Evolutionary conservation across 352 stramenopile species (phyloP).

Genomic region (Pythium sukuiense): DNA sequence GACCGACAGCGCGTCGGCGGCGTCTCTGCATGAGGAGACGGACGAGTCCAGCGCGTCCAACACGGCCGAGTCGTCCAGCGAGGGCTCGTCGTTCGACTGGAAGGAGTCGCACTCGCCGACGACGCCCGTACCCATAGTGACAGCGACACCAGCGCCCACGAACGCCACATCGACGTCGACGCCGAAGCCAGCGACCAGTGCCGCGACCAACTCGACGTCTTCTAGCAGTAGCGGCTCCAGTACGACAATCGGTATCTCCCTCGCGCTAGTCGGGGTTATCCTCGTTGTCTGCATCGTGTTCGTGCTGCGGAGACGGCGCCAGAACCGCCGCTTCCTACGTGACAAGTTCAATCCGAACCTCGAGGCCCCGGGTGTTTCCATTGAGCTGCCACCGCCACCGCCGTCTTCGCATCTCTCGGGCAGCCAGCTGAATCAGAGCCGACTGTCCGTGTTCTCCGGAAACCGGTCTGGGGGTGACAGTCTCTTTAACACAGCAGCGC

Average conservation of each 20-base stretch:
- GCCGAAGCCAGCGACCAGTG: neutral
- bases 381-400: slow-evolving; percentile 24
- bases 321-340: slow-evolving; percentile 6
- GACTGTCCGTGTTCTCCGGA: slow-evolving; percentile 20
- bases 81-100: slow-evolving; percentile 4
- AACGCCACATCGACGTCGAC: slow-evolving; percentile 5
- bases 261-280: slow-evolving; percentile 18
- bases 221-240: slow-evolving; percentile 1
- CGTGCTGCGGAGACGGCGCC: slow-evolving; percentile 1
- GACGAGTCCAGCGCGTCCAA: neutral
- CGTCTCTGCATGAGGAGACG: neutral
- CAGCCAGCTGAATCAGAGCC: slow-evolving; percentile 17
- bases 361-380: slow-evolving; percentile 21
- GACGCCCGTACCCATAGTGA: neutral
- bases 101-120: neutral
- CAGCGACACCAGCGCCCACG: slow-evolving; percentile 1
- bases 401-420: slow-evolving; percentile 19
- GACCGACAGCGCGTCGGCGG: neutral
- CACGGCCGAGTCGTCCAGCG: neutral
- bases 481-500: slow-evolving; percentile 17
- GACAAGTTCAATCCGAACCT: slow-evolving; percentile 24
- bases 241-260: slow-evolving; percentile 13
- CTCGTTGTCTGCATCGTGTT: slow-evolving; percentile 9
- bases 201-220: slow-evolving; percentile 3
- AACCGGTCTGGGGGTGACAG: slow-evolving; percentile 8